Conservation (phyloP, 2,329 filamentous ascomycete genomes). For the Claviceps sp. region DNA sequence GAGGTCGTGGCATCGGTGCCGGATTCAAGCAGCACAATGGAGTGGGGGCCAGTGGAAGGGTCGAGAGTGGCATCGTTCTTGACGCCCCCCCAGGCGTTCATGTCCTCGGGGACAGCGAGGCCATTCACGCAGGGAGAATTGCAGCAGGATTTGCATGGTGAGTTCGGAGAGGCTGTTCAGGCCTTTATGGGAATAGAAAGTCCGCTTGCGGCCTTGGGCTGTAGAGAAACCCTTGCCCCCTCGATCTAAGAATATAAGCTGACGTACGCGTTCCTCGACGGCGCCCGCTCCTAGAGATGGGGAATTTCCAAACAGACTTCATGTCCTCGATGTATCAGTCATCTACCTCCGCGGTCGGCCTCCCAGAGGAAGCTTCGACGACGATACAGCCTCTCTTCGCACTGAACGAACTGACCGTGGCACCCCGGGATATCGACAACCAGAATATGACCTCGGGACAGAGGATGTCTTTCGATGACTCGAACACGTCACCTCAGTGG, state of each 20-base stretch:
- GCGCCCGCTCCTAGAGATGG: constrained; percentile 14
- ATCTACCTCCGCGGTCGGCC: constrained; percentile 3
- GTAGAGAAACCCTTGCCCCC: no score
- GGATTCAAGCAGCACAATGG: no score
- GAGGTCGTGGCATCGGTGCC: background rate
- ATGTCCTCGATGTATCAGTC: constrained; percentile 14
- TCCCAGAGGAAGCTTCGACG: constrained; percentile 21
- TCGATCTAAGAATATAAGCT: no score
- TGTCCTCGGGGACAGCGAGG: constrained; percentile 21
- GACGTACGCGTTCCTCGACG: background rate
- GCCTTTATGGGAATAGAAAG: no score
- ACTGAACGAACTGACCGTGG: constrained; percentile 18
- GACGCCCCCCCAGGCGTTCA: constrained; percentile 24
- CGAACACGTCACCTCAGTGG: constrained; percentile 19
- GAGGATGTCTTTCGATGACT: constrained; percentile 26
- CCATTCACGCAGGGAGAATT: constrained; percentile 8
- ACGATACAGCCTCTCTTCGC: constrained; percentile 25
- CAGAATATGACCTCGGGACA: constrained; percentile 17
- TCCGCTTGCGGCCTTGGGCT: no score
- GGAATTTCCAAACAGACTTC: constrained; percentile 18
- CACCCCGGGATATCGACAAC: constrained; percentile 29
- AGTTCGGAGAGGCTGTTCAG: constrained; percentile 4
- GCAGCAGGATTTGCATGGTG: constrained; percentile 18
- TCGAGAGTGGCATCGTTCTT: constrained; percentile 12
- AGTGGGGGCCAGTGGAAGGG: background rate